A percentile compares a stretch with the other conserved stretches of the same genome.
Conservation (phyloP, 352 stramenopile genomes). For the Thalassiosira livingstoniorum region DNA sequence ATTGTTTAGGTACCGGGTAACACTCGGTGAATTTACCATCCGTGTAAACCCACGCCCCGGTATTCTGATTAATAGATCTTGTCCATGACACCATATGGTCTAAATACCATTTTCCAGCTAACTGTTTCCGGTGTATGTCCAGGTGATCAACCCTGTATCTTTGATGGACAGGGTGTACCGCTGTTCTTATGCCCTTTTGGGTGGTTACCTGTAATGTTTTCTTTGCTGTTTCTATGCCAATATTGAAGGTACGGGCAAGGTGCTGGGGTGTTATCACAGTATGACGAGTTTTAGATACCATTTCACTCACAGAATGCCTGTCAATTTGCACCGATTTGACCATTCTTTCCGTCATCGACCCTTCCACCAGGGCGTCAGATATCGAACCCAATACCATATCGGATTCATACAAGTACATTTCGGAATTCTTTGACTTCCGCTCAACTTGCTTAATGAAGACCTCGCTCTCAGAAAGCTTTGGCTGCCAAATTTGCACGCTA, state of each 20-base stretch:
- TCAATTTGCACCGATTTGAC: not conserved
- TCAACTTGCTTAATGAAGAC: not conserved
- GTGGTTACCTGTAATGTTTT: constrained; percentile 13
- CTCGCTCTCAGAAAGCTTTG: not conserved
- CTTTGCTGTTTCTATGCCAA: constrained; percentile 24
- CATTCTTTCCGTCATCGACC: not conserved
- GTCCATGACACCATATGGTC: constrained; percentile 12
- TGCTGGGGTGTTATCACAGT: constrained; percentile 3
- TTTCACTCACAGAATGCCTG: no score
- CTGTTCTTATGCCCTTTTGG: constrained; percentile 13
- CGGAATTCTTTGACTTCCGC: not conserved
- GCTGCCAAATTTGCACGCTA: not conserved
- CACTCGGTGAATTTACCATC: constrained; percentile 25
- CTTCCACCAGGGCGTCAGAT: not conserved
- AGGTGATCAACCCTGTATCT: no score
- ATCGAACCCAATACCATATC: constrained; percentile 1
- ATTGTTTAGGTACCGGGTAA: not conserved
- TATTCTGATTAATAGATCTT: constrained; percentile 18
- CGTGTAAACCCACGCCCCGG: constrained; percentile 11
- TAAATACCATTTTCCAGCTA: constrained; percentile 25
- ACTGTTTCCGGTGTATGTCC: no score
- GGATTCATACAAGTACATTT: not conserved
- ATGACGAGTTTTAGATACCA: constrained; percentile 7
- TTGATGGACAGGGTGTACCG: constrained; percentile 2
- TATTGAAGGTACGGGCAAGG: constrained; percentile 3